phyloP scores from a whole-genome alignment of 257 asterid genomes.

The Gentiana macrophylla region DNA sequence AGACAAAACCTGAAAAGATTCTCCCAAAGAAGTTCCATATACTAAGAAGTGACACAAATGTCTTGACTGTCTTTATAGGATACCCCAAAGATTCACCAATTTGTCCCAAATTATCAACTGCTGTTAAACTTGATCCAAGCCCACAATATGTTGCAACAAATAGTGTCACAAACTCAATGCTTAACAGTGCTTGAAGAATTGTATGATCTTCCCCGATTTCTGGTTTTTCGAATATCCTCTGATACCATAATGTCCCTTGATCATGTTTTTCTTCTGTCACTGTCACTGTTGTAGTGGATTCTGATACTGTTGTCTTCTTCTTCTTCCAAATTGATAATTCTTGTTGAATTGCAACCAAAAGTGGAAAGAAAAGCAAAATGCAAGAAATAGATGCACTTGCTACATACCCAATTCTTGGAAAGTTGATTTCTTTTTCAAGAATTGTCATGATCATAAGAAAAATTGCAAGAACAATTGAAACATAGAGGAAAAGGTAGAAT shows the following conservation, averaged over 20 bases:
- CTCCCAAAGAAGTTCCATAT: slow-evolving; percentile 82
- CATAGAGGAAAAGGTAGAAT: slow-evolving; percentile 45
- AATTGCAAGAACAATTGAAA: slow-evolving; percentile 45
- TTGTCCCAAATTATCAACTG: slow-evolving; percentile 71
- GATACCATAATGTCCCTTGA: slow-evolving; percentile 10
- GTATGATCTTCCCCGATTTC: slow-evolving; percentile 70
- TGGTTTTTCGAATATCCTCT: slow-evolving; percentile 33
- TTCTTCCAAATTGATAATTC: slow-evolving; percentile 28
- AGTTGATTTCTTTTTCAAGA: slow-evolving; percentile 28
- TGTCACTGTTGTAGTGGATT: background rate
- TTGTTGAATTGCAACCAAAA: slow-evolving; percentile 44
- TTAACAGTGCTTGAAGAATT: slow-evolving; percentile 55
- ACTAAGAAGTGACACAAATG: slow-evolving; percentile 61
- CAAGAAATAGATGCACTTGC: slow-evolving; percentile 53
- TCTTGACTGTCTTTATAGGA: slow-evolving; percentile 47
- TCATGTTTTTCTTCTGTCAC: background rate
- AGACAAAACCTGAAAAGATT: slow-evolving; percentile 64
- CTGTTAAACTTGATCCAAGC: slow-evolving; percentile 62
- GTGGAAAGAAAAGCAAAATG: slow-evolving; percentile 46
- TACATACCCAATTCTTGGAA: slow-evolving; percentile 54
- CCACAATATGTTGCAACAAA: slow-evolving; percentile 69
- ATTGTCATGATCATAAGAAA: slow-evolving; percentile 67
- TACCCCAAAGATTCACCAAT: slow-evolving; percentile 68
- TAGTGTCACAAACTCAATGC: slow-evolving; percentile 47
- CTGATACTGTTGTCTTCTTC: background rate